Base-by-base conservation (phyloP, 2,329 filamentous ascomycete genomes). In the Phyllosticta citribraziliensis region DNA sequence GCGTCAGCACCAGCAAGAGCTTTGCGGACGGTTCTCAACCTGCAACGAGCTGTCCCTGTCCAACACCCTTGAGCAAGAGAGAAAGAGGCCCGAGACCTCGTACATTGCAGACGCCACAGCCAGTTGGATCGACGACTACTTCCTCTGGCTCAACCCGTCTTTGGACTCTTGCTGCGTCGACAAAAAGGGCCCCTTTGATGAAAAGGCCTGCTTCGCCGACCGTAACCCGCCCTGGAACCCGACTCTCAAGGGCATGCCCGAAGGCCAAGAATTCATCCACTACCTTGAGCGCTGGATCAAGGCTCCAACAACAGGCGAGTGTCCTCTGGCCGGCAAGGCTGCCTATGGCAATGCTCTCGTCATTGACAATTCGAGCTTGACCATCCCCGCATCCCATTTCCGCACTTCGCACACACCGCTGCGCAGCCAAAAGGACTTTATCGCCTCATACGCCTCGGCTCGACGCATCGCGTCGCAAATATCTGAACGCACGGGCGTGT, bases 111-210 rank as follows among this genome's bases (percentile, higher is more conserved):
- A 92, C 10, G 88, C 91, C 0, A 87, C 93, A 0, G 94, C 95
- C 2, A 97, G 89, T 73, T 99, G 94, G 94, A 83, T 99, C 19
- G 94, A 99, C 66, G 94, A 99, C 71, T 97, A 91, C 76, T 91
- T 97, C 75, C 82, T 90, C 63, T 99, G 94, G 93, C 79, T 97
- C n/a, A 96, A 97, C 67, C 94, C 94, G 0, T 83, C 85, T 57
- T 83, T 90, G 5, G 73, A 74, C 52, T 88, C 91, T 53, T 86
- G 84, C 76, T 97, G 89, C 68, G 80, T 88, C 47, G 86, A 93
- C 30, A 70, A 55, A n/a, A 51, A 47, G 4, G 30, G 55, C 14
- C 58, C 58, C 1, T 60, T 73, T 19, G 69, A 71, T 14, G 56
- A 63, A 1, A 71, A 84, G 56, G 84, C 61, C 25, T 99, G 94